Evolutionary conservation across 805 yeast genomes (phyloP), one percentile per base, ranked within the genome.

Genomic region (Yarrowia bubula): DNA sequence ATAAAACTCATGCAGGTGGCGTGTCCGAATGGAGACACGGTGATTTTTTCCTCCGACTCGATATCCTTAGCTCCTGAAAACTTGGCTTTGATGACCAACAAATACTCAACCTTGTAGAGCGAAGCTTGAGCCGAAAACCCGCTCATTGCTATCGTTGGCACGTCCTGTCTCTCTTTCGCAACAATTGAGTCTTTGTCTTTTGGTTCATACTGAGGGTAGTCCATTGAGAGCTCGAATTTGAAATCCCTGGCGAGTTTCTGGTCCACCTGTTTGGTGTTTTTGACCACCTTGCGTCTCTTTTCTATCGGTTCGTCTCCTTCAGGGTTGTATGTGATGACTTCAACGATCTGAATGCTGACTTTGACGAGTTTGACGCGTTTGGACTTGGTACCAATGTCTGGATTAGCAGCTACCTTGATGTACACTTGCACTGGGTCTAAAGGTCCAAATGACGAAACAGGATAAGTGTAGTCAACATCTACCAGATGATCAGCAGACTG

Each of bases 371-470:
- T 75, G 48, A 77, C 78, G 65, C 74, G 75, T 48, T 71, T 69
- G 7, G 79, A 71, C 67, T 74, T 73, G n/a, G 72, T 65, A 11
- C 67, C 65, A 73, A 76, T 72, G 67, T 77, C 81, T 3, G 70
- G 72, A 61, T 78, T 78, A 13, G 78, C 75, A n/a, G 66, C 53
- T 2, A 77, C 68, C 35, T 70, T 72, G 53, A 76, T 50, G 44
- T 66, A 68, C n/a, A 75, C 71, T 4, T 67, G 66, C 1, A 78
- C 64, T 14, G 65, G 63, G 65, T 78, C 81, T 9, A 76, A 72
- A 3, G 80, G 81, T 4, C 81, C 81, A 60, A 70, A 77, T 1
- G 79, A 75, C 0, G 78, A 69, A 9, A 71, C 67, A 1, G 77
- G 75, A 5, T 76, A 64, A 13, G 73, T 68, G 65, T 73, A 75